Base-by-base conservation (phyloP, 305 asterid genomes). In the Solanum hybrid region DNA sequence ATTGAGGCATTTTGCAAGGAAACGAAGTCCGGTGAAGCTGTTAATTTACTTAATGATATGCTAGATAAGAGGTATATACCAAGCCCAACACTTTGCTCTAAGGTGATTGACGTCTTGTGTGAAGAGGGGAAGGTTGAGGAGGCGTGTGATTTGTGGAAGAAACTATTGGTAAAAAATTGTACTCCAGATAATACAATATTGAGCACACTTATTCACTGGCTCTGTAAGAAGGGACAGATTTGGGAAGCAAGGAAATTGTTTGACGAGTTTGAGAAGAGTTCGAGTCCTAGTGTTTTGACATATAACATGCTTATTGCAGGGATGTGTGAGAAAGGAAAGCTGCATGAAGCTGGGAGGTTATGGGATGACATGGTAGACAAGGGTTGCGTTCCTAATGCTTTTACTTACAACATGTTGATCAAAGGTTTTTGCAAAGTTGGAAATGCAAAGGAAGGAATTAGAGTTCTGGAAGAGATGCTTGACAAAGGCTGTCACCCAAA, bases 291-390 rank as follows among this genome's bases (percentile, higher is more conserved):
- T 82, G 94, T 92, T 80, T 89, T 97, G 95, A 95, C 97, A 6
- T 96, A 94, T 92, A 95, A 97, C 91, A 92, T 91, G 61, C 97
- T 97, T 65, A 96, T 97, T 90, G 96, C 97, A 0, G 97, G 98
- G 51, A 93, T 97, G 99, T 96, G 98, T 80, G 99, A 95, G 70
- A 90, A 68, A 61, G 99, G 98, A 90, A 96, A 96, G 92, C 89
- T 97, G 89, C 91, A 93, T 87, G 98, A 97, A 91, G 99, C 98
- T 26, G 99, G 98, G 89, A 95, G 95, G 92, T 90, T 97, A 85
- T 97, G 98, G 99, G 99, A 97, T 90, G 95, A 95, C 87, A 95
- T 97, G 99, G 95, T 95, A 88, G 97, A 94, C 88, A 94, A 93
- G 89, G 96, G 96, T 8, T 95, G 96, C 81, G 82, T 89, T 61